Evolutionary conservation across 176 grass and related monocot genomes (phyloP), one percentile per base, ranked within the genome.

Genomic region (Melocanna baccifera): DNA sequence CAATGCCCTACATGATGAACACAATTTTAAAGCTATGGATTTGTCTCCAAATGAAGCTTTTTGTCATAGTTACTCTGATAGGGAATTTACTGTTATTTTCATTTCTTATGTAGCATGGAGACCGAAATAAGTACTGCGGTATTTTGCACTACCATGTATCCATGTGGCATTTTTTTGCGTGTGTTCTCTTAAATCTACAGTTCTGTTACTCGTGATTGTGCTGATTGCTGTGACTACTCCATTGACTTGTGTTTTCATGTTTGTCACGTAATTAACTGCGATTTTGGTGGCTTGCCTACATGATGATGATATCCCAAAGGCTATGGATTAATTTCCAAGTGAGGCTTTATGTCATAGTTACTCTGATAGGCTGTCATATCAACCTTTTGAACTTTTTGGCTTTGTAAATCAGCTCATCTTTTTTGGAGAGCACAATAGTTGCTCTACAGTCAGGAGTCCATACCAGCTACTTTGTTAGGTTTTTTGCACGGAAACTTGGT

Each of bases 261-360:
- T 43, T 43, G 42, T 14, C 12, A 0, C 34, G 8, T 36, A 22
- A 9, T 30, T 32, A n/a, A 22, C 36, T 5, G 16, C 25, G 3
- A 7, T 62, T 28, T 15, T 25, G 56, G 13, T 78, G 61, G 73
- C 66, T 77, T 43, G 9, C 20, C 91, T 87, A 84, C 16, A 41
- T 92, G 91, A 92, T 78, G 91, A 92, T 73, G 15, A 69, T 57
- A 81, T 61, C 36, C 2, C 13, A 86, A 83, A 81, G 74, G 87
- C 85, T 84, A 92, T 90, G 92, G 90, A 86, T 83, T 65, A 12
- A 48, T 75, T 74, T 94, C 93, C 93, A 94, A 48, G 53, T 92
- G 93, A 88, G 73, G 85, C 90, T 83, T 86, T 83, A 76, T 90
- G 87, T 94, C 87, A 94, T 94, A 94, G 93, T 94, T 94, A 90